Base-by-base conservation (phyloP, 192 early-diverging fungal species). In the Entomortierella lignicola region DNA sequence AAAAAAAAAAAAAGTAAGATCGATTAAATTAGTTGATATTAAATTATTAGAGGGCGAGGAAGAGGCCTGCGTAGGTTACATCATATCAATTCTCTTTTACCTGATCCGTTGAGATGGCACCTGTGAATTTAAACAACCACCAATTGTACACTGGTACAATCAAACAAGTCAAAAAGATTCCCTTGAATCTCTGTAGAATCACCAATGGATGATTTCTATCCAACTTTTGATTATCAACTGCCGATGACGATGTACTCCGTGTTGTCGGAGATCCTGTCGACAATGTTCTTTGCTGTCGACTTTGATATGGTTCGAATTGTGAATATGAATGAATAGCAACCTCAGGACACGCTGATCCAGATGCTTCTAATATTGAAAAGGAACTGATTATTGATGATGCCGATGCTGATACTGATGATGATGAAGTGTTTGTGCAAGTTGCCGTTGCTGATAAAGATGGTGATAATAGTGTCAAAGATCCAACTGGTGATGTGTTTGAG, bases 141-240 rank as follows among this genome's bases (percentile, higher is more conserved):
- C 75, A 82, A 18, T 87, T 68, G 15, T 80, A 80, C 0, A 84
- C 6, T 8, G 66, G 55, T 2, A 69, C 72, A 13, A 89, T n/a
- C 20, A 83, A 18, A 6, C 80, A 90, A 0, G 86, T 80, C 8
- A 82, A 27, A 1, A 60, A 30, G 30, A 88, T 85, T 23, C 86
- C 83, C 43, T 86, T 82, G 56, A 90, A 81, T 8, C 91, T 70
- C 21, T 82, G 74, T 8, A 62, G 26, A 55, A 92, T 89, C 15
- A 91, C 88, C 8, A 64, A 55, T 1, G 90, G 89, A 31, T 91
- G 77, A 63, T 91, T 73, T 18, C 88, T 57, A 48, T 83, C 75
- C 31, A 79, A 53, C 0, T 52, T 55, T 52, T 55, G 51, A 23
- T 54, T 32, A 53, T 65, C 69, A 10, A 53, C 50, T 5, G 58